phyloP scores from a whole-genome alignment of 78 protist genomes.

The Dictyostelium purpureum region DNA sequence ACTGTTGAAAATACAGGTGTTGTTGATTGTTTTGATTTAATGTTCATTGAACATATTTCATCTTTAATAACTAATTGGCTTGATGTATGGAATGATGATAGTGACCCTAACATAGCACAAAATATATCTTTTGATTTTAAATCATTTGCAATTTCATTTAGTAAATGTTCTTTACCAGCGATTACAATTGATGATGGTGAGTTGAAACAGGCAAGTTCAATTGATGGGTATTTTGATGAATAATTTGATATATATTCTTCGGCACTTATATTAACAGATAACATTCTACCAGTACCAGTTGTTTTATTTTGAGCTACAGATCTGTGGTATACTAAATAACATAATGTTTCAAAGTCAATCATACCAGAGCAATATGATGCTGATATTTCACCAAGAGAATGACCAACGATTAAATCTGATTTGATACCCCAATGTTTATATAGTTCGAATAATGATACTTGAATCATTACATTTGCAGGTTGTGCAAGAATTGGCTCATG shows the following conservation, averaged over 20 bases:
- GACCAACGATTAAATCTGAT: neutral
- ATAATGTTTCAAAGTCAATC: neutral
- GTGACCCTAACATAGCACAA: neutral
- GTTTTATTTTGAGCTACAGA: neutral
- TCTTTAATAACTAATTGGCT: neutral
- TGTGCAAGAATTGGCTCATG: neutral
- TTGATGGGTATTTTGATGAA: neutral
- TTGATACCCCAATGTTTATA: neutral
- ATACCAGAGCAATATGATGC: neutral
- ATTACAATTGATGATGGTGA: neutral
- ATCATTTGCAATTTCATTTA: neutral
- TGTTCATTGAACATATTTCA: no score
- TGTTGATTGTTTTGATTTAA: no score
- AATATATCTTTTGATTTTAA: neutral
- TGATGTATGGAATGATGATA: slow-evolving; percentile 55
- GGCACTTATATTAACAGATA: neutral
- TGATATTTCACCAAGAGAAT: slow-evolving; percentile 36
- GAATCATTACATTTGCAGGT: neutral
- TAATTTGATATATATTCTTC: neutral
- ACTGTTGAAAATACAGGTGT: slow-evolving; percentile 53
- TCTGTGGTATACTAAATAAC: neutral
- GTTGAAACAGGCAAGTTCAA: neutral
- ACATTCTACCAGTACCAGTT: slow-evolving; percentile 31
- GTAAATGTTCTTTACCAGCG: neutral
- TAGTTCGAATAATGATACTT: neutral